These are phyloP conservation scores for Phytopythium chamaehyphon DNA, from an alignment of 352 stramenopile species.

Conservation along the genomic window DNA sequence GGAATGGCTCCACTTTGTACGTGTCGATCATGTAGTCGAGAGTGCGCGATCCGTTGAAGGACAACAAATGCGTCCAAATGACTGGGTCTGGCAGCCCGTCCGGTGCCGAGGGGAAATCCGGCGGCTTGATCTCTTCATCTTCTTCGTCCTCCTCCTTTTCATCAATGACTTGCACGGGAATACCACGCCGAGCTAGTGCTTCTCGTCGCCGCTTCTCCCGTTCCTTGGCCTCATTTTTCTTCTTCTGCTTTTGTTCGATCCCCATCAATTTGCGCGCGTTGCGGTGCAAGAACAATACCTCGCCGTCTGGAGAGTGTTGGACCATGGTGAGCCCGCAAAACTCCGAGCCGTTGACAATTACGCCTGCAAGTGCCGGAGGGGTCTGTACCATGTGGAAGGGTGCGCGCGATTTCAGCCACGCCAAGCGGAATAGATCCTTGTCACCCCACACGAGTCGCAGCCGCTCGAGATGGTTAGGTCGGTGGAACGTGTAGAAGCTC, in stretches of 20 bases:
- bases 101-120: constrained; percentile 3
- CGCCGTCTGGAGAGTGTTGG: constrained; percentile 29
- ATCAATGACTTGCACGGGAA: background rate
- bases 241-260: background rate
- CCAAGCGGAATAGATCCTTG: constrained; percentile 62
- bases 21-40: constrained; percentile 53
- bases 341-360: constrained; percentile 15
- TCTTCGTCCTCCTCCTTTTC: background rate
- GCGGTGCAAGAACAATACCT: constrained; percentile 46
- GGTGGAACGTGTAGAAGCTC: constrained; percentile 39
- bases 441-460: constrained; percentile 42
- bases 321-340: constrained; percentile 58
- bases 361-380: constrained; percentile 31
- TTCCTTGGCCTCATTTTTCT: background rate
- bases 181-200: background rate
- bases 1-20: constrained; percentile 25
- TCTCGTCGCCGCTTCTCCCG: background rate
- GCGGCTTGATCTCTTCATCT: background rate
- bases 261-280: constrained; percentile 37
- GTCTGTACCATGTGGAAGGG: constrained; percentile 50
- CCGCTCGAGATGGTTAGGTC: constrained; percentile 26
- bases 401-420: constrained; percentile 40
- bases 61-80: constrained; percentile 68
- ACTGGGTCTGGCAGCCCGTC: constrained; percentile 34
- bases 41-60: constrained; percentile 39